Evolutionary conservation across 108 stramenopile species (phyloP), one percentile per base, ranked within the genome.

Genomic region (Schizochytrium sp.): DNA sequence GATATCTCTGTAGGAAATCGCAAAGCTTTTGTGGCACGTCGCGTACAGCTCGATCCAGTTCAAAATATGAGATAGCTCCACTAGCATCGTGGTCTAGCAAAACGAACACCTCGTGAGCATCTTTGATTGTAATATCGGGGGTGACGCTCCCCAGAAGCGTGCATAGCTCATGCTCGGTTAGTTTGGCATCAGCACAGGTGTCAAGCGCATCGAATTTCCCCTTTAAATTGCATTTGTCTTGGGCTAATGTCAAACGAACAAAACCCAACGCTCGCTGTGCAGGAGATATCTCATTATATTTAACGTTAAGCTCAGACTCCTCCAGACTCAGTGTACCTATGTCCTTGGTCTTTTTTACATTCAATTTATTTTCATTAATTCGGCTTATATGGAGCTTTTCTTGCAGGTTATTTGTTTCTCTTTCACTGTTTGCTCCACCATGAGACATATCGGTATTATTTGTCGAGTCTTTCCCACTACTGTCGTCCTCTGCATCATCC

Each of bases 1-100:
- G 28, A 42, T 55, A 3, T 5, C 5, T 40, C 38, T 53, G 47
- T 5, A 83, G 17, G n/a, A 55, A 5, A 5, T 10, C 15, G 10
- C 47, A 49, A 28, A 83, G 45, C 10, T 55, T 13, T 7, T 47
- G 76, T 10, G 76, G 47, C 28, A 83, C 13, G n/a, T 83, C 53
- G 8, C 76, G 76, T 0, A 83, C 50, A 10, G 76, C 76, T 15
- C 50, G 53, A n/a, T 83, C 76, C 3, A 83, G 76, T 53, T 83
- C 76, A 83, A 55, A 83, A 42, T 55, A 83, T 7, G 76, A 49
- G 5, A 83, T 17, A 5, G 3, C 76, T 5, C 76, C 1, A 28
- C 3, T 83, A 7, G 10, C 76, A 28, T 83, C 76, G 5, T 5
- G 4, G 28, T 83, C 76, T 13, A 83, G 10, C 28, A 7, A 17